Conservation (phyloP, 345 rosid species). For the Brassica nigra region DNA sequence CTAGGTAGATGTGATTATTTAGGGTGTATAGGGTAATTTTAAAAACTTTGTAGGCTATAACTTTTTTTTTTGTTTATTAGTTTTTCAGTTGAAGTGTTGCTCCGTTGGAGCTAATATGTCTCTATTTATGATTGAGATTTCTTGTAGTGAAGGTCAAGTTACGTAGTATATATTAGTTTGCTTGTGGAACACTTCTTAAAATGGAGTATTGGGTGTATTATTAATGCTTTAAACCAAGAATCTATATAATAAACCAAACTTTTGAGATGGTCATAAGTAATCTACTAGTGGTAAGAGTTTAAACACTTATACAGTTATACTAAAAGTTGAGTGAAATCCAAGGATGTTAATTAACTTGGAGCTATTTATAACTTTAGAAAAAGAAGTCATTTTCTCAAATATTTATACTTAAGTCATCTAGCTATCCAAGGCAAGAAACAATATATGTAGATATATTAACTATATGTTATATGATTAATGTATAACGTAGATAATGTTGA, state of each 20-base stretch:
- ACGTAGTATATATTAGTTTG: background rate
- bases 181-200: conserved; percentile 17
- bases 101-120: conserved; percentile 16
- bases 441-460: background rate
- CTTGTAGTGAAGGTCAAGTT: conserved; percentile 37
- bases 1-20: background rate
- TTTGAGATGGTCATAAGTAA: conserved; percentile 14
- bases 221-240: conserved; percentile 39
- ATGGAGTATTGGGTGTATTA: conserved; percentile 9
- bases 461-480: background rate
- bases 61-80: background rate
- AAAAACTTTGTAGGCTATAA: background rate
- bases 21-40: background rate
- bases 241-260: conserved; percentile 21
- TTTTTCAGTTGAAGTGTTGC: conserved; percentile 2
- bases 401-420: conserved; percentile 3
- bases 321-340: background rate
- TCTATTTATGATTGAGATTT: conserved; percentile 30
- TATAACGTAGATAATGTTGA: conserved; percentile 13
- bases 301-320: background rate
- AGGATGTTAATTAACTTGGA: conserved; percentile 11
- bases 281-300: background rate
- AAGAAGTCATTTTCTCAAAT: background rate
- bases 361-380: background rate
- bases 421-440: conserved; percentile 11